phyloP scores from a whole-genome alignment of 164 flowering plant species.

The Chloranthus sessilifolius region DNA sequence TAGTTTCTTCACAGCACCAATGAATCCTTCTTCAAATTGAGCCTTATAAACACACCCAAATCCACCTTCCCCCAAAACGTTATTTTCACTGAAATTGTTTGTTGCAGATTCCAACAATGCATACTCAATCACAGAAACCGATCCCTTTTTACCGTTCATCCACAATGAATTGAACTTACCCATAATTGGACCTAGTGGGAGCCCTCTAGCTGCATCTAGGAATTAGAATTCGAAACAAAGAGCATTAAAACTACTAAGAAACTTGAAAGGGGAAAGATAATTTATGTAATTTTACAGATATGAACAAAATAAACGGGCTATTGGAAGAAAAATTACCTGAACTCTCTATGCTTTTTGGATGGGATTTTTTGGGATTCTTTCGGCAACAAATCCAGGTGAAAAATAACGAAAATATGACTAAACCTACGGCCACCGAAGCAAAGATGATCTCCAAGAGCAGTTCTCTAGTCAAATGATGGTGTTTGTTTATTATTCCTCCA shows the following conservation, averaged over 20 bases:
- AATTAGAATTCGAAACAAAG: conserved; percentile 9
- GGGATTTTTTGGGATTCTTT: conserved; percentile 13
- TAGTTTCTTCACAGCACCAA: conserved; percentile 73
- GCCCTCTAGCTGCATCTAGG: conserved; percentile 45
- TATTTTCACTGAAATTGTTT: conserved; percentile 43
- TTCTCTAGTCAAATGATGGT: conserved; percentile 17
- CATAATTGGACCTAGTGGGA: conserved; percentile 33
- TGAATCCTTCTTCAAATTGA: conserved; percentile 36
- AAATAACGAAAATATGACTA: conserved; percentile 13
- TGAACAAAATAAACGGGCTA: neutral
- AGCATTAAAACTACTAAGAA: neutral
- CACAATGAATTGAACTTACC: conserved; percentile 40
- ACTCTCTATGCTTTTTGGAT: conserved; percentile 13
- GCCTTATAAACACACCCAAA: conserved; percentile 82
- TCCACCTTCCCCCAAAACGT: conserved; percentile 73
- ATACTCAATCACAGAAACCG: conserved; percentile 52
- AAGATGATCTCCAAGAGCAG: conserved; percentile 17
- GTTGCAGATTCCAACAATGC: conserved; percentile 61
- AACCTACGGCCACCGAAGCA: conserved; percentile 16
- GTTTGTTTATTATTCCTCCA: conserved; percentile 2
- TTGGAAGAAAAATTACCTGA: conserved; percentile 21
- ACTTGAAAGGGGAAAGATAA: neutral
- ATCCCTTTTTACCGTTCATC: conserved; percentile 44
- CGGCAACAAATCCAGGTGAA: conserved; percentile 16
- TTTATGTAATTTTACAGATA: neutral